phyloP scores from a whole-genome alignment of 805 yeast genomes.

The Yarrowia sp. region DNA sequence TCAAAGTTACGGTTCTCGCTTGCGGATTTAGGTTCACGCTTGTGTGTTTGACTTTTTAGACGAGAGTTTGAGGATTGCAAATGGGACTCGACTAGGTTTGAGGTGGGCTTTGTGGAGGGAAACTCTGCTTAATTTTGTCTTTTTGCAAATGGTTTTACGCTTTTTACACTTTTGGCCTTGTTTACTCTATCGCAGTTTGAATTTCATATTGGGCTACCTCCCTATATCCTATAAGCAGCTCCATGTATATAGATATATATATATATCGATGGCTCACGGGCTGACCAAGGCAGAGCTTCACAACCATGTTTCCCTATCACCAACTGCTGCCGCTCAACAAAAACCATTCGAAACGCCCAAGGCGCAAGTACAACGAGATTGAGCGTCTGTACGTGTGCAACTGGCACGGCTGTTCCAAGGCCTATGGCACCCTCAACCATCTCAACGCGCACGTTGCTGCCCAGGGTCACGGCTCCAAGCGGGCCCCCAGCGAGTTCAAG shows the following conservation, averaged over 20 bases:
- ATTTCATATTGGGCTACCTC: slow-evolving; percentile 24
- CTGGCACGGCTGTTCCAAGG: slow-evolving; percentile 48
- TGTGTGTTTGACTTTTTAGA: not conserved
- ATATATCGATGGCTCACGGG: not conserved
- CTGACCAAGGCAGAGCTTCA: not conserved
- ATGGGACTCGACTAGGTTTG: not conserved
- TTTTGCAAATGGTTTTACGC: not conserved
- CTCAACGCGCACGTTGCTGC: slow-evolving; percentile 54
- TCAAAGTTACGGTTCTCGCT: slow-evolving; percentile 13
- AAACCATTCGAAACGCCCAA: slow-evolving; percentile 44
- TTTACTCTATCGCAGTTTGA: slow-evolving; percentile 11
- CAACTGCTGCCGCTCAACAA: slow-evolving; percentile 24
- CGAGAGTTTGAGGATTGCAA: not conserved
- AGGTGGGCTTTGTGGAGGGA: not conserved
- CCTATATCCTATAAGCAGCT: slow-evolving; percentile 22
- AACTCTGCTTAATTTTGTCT: not conserved
- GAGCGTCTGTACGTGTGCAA: slow-evolving; percentile 54
- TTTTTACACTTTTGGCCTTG: slow-evolving; percentile 5
- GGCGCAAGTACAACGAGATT: slow-evolving; percentile 55
- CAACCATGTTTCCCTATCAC: slow-evolving; percentile 7
- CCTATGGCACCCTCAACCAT: slow-evolving; percentile 61
- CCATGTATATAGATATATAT: slow-evolving; percentile 8
- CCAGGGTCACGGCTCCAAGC: slow-evolving; percentile 55
- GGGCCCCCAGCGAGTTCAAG: slow-evolving; percentile 55
- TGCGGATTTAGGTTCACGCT: slow-evolving; percentile 22